Base-by-base conservation (phyloP, 257 asterid genomes). In the Echites panduratus region DNA sequence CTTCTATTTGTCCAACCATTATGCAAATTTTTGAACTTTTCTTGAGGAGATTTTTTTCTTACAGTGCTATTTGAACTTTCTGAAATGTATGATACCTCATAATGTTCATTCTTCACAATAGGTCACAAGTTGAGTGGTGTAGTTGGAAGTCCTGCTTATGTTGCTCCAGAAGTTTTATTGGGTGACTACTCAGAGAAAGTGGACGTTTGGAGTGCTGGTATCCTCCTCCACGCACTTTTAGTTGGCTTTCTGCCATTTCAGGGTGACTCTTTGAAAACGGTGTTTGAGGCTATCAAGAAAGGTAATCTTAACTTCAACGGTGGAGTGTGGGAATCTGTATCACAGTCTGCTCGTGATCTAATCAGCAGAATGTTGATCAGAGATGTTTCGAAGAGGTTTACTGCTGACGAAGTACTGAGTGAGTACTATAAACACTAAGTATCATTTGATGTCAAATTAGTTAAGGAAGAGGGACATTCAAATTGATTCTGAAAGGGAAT, bases 171-270 rank as follows among this genome's bases (percentile, higher is more conserved):
- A 80, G 88, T 92, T 77, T 83, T 92, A 81, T 63, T 81, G 27
- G 96, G 97, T 78, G 86, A 88, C 84, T 92, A 92, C 85, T 88
- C 96, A 0, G 90, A 88, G 82, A 89, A 89, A 77, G 93, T 89
- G 82, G 97, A 92, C 77, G 83, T 92, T 47, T 92, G 97, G 97
- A 84, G 97, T 81, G 95, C 89, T 2, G 96, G 97, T 81, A 89
- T 89, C 77, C 96, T 88, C 73, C 96, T 92, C 24, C 92, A 92
- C 75, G 96, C 90, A 61, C 97, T 92, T 76, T 80, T 92, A 82
- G 89, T 87, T 72, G 96, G 96, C 70, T 74, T 78, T 71, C 90
- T 92, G 74, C 97, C 97, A 66, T 92, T 89, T 80, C 87, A 85
- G 63, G 96, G 97, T 0, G 83, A 85, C 82, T 86, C 93, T 14